Evolutionary conservation across 306 rosid species (phyloP).

Genomic region (Lathyrus aphaca): DNA sequence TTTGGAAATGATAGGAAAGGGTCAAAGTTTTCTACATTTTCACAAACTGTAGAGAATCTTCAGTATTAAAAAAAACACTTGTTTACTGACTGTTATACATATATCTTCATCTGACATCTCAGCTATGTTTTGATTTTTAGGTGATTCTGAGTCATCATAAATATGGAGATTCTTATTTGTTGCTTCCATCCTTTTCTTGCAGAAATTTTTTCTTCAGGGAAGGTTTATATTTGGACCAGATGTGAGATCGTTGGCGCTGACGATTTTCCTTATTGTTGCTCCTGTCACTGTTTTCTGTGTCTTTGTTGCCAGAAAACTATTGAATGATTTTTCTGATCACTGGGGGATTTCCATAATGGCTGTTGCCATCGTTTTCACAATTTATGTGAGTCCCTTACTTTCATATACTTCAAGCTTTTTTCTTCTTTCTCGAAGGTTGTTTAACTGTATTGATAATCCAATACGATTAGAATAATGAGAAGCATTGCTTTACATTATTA

Average conservation of each 20-base stretch:
- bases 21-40: slow-evolving; percentile 3
- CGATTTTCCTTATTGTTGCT: slow-evolving; percentile 83
- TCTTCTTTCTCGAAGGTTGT: slow-evolving; percentile 14
- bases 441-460: slow-evolving; percentile 26
- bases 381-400: slow-evolving; percentile 66
- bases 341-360: slow-evolving; percentile 73
- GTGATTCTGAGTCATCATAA: slow-evolving; percentile 16
- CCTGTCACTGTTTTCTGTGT: slow-evolving; percentile 84
- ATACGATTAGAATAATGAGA: slow-evolving; percentile 23
- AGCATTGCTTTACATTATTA: slow-evolving; percentile 25
- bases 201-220: slow-evolving; percentile 93
- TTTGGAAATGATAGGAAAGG: slow-evolving; percentile 26
- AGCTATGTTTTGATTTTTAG: slow-evolving; percentile 18
- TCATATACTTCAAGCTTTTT: not conserved
- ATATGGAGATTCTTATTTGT: slow-evolving; percentile 34
- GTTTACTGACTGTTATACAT: not conserved
- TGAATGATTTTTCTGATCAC: slow-evolving; percentile 69
- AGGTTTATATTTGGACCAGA: slow-evolving; percentile 99
- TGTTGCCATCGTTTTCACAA: slow-evolving; percentile 66
- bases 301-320: slow-evolving; percentile 84
- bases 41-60: slow-evolving; percentile 5
- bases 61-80: not conserved
- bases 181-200: slow-evolving; percentile 43
- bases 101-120: slow-evolving; percentile 19
- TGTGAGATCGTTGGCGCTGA: slow-evolving; percentile 86